Base-by-base conservation (phyloP, 441 rosid genomes). In the Bruguiera hainesii region DNA sequence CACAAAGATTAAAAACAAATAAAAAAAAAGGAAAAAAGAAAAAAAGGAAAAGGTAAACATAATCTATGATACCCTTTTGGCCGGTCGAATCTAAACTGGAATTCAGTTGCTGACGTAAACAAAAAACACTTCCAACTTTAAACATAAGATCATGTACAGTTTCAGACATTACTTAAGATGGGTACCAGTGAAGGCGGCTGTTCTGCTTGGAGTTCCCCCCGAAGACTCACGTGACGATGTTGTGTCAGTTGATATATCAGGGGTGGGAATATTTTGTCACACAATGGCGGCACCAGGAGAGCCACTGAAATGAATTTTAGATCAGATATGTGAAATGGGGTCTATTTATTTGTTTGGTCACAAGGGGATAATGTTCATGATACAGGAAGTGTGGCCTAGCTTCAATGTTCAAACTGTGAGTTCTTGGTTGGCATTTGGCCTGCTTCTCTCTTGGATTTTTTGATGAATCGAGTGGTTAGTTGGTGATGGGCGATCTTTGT, bases 341-440 rank as follows among this genome's bases (percentile, higher is more conserved):
- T 8, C 21, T 50, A 30, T 46, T 26, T 21, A 30, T 56, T 52
- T 48, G 37, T 33, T n/a, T 46, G 66, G 28, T 11, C 48, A 52
- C 60, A 57, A 68, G 64, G 11, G 74, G 90, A 86, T 86, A 83
- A 80, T 78, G 70, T 52, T 66, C 48, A n/a, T 11, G 64, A 51
- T 70, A 46, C 71, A 35, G 55, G 67, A 75, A 75, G 76, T 79
- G 90, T 86, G 90, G 88, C 75, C 78, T 20, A 73, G 88, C 78
- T 84, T 84, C 72, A 33, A 33, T 33, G 37, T 7, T 33, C 37
- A 63, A 77, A 64, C 72, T 20, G 1, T 25, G 64, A 70, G 52
- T 68, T 30, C 63, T 56, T 75, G 77, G 83, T 66, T 20, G 80
- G 72, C 68, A 59, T 68, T 18, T 10, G 5, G 49, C n/a, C 25